Evolutionary conservation across 2,329 filamentous ascomycete species (phyloP).

Genomic region (Trichoderma sp.): DNA sequence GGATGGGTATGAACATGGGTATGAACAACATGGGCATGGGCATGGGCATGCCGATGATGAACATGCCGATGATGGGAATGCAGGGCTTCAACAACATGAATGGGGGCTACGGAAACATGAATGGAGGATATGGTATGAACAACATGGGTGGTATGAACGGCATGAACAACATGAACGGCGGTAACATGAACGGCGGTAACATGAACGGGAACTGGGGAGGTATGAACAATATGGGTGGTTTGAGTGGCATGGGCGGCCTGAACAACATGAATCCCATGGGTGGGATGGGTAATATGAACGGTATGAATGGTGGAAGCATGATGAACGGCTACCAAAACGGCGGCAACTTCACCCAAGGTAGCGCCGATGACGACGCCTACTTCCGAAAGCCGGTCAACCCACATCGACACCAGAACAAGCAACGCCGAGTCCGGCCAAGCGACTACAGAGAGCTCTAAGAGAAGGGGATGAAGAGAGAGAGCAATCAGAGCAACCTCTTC

Average conservation of each 20-base stretch:
- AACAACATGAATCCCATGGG: slow-evolving; percentile 36
- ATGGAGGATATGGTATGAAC: slow-evolving; percentile 35
- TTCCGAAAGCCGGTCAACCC: slow-evolving; percentile 96
- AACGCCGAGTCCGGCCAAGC: slow-evolving; percentile 78
- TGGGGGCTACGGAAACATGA: slow-evolving; percentile 41
- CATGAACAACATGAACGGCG: slow-evolving; percentile 38
- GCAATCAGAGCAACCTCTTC: neutral
- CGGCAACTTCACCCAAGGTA: slow-evolving; percentile 54
- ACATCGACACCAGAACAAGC: slow-evolving; percentile 82
- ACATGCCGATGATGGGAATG: slow-evolving; percentile 37
- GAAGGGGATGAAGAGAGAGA: neutral
- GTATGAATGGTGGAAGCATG: slow-evolving; percentile 36
- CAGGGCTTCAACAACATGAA: slow-evolving; percentile 39
- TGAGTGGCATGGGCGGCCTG: slow-evolving; percentile 32
- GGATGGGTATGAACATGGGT: slow-evolving; percentile 38
- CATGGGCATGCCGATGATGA: slow-evolving; percentile 39
- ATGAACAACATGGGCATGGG: slow-evolving; percentile 37
- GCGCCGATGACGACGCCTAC: slow-evolving; percentile 85
- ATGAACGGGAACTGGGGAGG: slow-evolving; percentile 33
- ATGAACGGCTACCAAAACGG: slow-evolving; percentile 43
- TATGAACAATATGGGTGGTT: slow-evolving; percentile 31
- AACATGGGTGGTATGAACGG: slow-evolving; percentile 35
- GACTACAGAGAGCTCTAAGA: slow-evolving; percentile 82
- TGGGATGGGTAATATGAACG: slow-evolving; percentile 35
- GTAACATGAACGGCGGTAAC: slow-evolving; percentile 32